Evolutionary conservation across 441 rosid genomes (phyloP).

Genomic region (Aquilaria agallochum): DNA sequence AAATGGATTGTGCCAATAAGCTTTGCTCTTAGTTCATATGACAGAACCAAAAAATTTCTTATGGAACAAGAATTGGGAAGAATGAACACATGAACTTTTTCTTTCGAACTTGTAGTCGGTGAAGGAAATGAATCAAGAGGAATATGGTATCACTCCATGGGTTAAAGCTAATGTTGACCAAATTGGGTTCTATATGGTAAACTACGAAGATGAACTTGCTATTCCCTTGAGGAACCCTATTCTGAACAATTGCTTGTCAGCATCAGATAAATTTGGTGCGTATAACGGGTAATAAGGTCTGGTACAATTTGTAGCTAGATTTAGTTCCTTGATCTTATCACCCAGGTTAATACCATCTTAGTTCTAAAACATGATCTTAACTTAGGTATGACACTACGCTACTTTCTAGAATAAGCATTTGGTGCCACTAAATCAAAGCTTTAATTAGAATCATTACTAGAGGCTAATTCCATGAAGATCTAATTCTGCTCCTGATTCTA

Average conservation of each 20-base stretch:
- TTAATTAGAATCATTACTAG: too few relatives aligned
- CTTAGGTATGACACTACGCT: too few relatives aligned
- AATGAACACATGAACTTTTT: constrained; percentile 23
- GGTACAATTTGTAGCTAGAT: background rate
- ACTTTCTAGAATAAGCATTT: too few relatives aligned
- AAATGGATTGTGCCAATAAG: constrained; percentile 38
- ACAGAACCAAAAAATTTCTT: constrained; percentile 22
- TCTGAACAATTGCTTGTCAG: constrained; percentile 11
- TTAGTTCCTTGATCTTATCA: too few relatives aligned
- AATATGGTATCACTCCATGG: constrained; percentile 17
- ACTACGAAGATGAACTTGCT: constrained; percentile 30
- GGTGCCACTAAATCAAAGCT: too few relatives aligned
- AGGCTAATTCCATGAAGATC: too few relatives aligned
- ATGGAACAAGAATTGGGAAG: constrained; percentile 25
- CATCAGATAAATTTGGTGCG: constrained; percentile 32
- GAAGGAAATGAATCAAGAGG: constrained; percentile 2
- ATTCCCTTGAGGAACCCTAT: too few relatives aligned
- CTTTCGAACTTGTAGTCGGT: constrained; percentile 4
- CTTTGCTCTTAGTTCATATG: constrained; percentile 24
- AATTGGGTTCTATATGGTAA: constrained; percentile 37
- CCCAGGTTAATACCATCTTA: too few relatives aligned
- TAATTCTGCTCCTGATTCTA: too few relatives aligned
- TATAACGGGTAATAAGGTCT: background rate
- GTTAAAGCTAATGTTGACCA: constrained; percentile 33
- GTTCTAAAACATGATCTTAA: too few relatives aligned